Conservation (phyloP, 1,284 basidiomycete genomes). For the Farysia itapuensis region DNA sequence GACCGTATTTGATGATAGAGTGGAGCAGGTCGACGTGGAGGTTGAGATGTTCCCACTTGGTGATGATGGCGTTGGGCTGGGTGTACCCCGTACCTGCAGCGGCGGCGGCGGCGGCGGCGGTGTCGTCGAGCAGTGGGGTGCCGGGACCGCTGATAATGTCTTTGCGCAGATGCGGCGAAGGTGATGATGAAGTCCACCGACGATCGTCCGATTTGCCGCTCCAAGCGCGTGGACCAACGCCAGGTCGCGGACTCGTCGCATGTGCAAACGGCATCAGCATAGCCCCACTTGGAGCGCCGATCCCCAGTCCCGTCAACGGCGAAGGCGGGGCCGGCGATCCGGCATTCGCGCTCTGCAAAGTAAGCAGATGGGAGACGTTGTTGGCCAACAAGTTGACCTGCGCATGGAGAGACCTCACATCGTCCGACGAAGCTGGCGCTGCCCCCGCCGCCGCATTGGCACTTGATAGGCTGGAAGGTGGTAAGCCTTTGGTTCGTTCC, state of each 20-base stretch:
- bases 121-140: slow-evolving; percentile 18
- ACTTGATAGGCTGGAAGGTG: slow-evolving; percentile 17
- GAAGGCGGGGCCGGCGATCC: neutral
- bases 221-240: slow-evolving; percentile 18
- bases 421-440: slow-evolving; percentile 13
- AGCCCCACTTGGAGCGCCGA: slow-evolving; percentile 9
- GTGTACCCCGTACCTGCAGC: slow-evolving; percentile 65
- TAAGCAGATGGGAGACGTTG: slow-evolving; percentile 46
- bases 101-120: slow-evolving; percentile 1
- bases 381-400: slow-evolving; percentile 40
- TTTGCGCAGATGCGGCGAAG: slow-evolving; percentile 5
- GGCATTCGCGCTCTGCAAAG: slow-evolving; percentile 15
- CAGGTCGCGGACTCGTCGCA: slow-evolving; percentile 25
- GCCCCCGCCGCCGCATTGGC: slow-evolving; percentile 8
- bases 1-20: slow-evolving; percentile 92
- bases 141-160: slow-evolving; percentile 3
- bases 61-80: slow-evolving; percentile 77
- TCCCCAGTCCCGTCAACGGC: slow-evolving; percentile 24
- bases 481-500: slow-evolving; percentile 63
- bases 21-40: slow-evolving; percentile 83
- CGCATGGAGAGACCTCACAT: slow-evolving; percentile 39
- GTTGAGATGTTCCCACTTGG: slow-evolving; percentile 93
- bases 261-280: slow-evolving; percentile 18
- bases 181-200: slow-evolving; percentile 15
- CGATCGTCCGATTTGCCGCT: slow-evolving; percentile 15